Base-by-base conservation (phyloP, 192 early-diverging fungal genomes). In the Jimgerdemannia lactiflua region DNA sequence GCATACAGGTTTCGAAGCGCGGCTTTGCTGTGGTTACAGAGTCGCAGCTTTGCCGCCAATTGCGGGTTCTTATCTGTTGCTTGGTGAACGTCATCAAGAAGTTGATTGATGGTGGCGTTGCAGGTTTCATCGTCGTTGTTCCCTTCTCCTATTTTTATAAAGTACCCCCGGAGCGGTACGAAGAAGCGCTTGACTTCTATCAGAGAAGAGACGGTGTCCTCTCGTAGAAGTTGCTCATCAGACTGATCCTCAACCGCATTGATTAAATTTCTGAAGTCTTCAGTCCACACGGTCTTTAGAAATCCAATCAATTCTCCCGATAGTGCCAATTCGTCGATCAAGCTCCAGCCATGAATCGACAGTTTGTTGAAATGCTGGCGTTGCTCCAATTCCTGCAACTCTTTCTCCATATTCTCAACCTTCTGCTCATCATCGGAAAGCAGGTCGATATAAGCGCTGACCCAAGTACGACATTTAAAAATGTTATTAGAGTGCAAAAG, bases 1-100 rank as follows among this genome's bases (percentile, higher is more conserved):
- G 39, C 29, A 9, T 76, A 59, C 29, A 72, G 64, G n/a, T 64
- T 76, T 29, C 39, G 42, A 43, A 76, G 66, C 17, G 70, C 43
- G 29, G 43, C 3, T 44, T 18, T 64, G 42, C 9, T 11, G 9
- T 4, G 18, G 11, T 18, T n/a, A 7, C 75, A 72, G 1, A 40
- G 43, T 4, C 3, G 20, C 29, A 76, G 20, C 65, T 42, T 69
- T 20, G 39, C 42, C n/a, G 11, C 11, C 9, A 76, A 40, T 9
- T 64, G 4, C 14, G 43, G 18, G 43, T 72, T 76, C 43, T 69
- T 67, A 3, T 49, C 29, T 29, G 29, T 29, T 29, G 29, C 29
- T 29, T 29, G 29, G 1, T 29, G 29, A 29, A 29, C 1, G 29
- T 29, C 0, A 29, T 29, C 1, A 29, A 29, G 29, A 29, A 29